Base-by-base conservation (phyloP, 1,139 yeast species). In the Saccharomyces hybrid region DNA sequence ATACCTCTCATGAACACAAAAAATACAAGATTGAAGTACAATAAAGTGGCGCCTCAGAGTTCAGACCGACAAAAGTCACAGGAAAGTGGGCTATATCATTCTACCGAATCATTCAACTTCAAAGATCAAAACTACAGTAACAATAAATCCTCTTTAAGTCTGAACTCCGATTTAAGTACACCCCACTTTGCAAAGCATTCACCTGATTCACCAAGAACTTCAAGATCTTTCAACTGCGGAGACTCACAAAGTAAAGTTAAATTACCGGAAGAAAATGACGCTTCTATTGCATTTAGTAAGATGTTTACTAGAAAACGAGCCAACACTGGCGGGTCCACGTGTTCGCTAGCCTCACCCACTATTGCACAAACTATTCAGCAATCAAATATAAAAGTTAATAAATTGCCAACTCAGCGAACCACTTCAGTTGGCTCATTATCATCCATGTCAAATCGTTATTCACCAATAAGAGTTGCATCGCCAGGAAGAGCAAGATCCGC, bases 281-380 rank as follows among this genome's bases (percentile, higher is more conserved):
- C 73, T 2, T 66, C 70, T 6, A 61, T 68, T 32, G 73, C 71
- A 51, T 70, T 70, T 46, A 68, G 67, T 51, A 69, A 67, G 53
- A 61, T 69, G 61, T 66, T 69, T 54, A 60, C 64, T 19, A 64
- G 67, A 54, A 68, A 66, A 52, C 61, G 69, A 56, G 61, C 69
- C 38, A 66, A 65, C 52, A 66, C 69, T 48, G 62, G 62, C 58
- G 67, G 66, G 60, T 66, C 70, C 58, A 63, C 59, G 57, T 29
- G 52, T 46, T 42, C 58, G 50, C 19, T 50, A 47, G 26, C 54
- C 25, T 48, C 52, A 46, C 29, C 44, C 32, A 42, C 55, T 27
- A 25, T 47, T 38, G 16, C 38, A 26, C 49, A 26, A 13, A 42
- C 26, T 46, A 29, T 26, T 25, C 41, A 48, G 11, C 58, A 51